These are phyloP conservation scores for Aspergillus intermedius DNA, from an alignment of 2,329 filamentous ascomycete genomes.

Conservation along the genomic window DNA sequence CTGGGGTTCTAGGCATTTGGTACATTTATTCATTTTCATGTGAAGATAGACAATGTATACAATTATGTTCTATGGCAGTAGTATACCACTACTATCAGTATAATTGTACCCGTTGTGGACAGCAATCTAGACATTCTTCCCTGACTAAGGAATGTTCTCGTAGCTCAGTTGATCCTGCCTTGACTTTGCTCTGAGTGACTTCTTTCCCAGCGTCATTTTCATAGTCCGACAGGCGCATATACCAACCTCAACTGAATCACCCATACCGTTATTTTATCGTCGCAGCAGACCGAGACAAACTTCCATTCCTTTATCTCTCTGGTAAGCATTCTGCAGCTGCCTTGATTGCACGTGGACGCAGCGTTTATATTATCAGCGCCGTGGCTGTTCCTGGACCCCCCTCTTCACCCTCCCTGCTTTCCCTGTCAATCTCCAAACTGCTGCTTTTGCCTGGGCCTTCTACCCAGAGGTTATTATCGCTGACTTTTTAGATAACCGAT, in stretches of 20 bases:
- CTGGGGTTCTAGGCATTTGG: neutral
- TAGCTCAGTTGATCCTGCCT: neutral
- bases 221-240: too few species aligned
- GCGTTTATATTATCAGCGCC: neutral
- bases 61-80: neutral
- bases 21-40: neutral
- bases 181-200: neutral
- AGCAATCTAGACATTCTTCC: neutral
- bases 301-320: neutral
- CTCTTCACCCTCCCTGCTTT: neutral
- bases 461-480: neutral
- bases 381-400: neutral
- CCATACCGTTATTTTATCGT: too few species aligned
- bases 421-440: neutral
- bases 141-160: neutral
- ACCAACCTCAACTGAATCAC: too few species aligned
- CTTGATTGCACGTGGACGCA: neutral
- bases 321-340: neutral
- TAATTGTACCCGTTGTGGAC: neutral
- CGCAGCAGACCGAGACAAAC: too few species aligned
- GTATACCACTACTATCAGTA: neutral
- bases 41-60: too few species aligned
- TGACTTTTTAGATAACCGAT: neutral
- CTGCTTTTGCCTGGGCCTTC: neutral
- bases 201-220: neutral